These are phyloP conservation scores for Coemansia sp. DNA, from an alignment of 192 early-diverging fungal genomes.

Conservation along the genomic window DNA sequence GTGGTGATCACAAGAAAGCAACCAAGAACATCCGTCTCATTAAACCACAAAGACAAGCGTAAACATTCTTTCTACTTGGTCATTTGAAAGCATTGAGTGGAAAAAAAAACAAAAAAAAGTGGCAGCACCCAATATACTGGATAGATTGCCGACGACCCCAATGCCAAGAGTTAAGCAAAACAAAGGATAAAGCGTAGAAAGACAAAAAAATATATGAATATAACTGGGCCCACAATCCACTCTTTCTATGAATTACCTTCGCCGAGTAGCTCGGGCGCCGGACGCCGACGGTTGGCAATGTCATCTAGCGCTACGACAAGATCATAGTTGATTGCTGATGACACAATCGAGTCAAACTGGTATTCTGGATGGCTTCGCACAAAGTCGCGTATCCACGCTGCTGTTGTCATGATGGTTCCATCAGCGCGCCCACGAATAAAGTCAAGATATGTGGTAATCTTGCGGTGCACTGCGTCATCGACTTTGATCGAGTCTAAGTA, in stretches of 20 bases:
- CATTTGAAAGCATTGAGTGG: no score
- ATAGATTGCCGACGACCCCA: not conserved
- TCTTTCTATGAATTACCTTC: constrained; percentile 4
- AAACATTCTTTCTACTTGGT: not conserved
- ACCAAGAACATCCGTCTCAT: not conserved
- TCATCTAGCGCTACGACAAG: constrained; percentile 58
- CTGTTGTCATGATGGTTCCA: constrained; percentile 82
- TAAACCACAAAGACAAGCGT: not conserved
- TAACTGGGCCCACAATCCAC: not conserved
- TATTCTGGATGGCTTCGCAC: constrained; percentile 84
- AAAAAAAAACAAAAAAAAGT: not conserved
- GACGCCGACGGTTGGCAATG: constrained; percentile 31
- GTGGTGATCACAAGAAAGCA: not conserved
- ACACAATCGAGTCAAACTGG: constrained; percentile 85
- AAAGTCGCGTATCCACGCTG: constrained; percentile 89
- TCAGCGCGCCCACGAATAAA: constrained; percentile 79
- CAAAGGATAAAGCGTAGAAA: not conserved
- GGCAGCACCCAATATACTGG: not conserved
- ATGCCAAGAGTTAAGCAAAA: not conserved
- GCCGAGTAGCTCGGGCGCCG: constrained; percentile 47
- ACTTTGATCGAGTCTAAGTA: constrained; percentile 80
- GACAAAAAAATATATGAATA: not conserved
- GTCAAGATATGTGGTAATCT: constrained; percentile 72
- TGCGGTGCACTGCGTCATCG: constrained; percentile 63
- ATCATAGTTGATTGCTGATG: constrained; percentile 83